Conservation (phyloP, 805 yeast species). For the Debaryomyces prosopidis region DNA sequence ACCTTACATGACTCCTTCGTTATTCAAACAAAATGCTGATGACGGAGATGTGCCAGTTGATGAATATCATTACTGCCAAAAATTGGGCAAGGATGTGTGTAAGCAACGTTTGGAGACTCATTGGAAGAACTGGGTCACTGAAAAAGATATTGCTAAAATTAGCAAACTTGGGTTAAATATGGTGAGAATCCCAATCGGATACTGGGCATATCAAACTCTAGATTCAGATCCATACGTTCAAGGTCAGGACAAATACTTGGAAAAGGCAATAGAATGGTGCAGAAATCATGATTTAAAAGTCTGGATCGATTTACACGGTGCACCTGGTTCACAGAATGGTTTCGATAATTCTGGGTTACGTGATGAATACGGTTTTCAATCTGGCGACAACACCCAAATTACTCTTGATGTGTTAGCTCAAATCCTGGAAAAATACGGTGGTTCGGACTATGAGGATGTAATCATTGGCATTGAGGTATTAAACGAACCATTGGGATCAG, state of each 20-base stretch:
- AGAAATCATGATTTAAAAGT: constrained; percentile 60
- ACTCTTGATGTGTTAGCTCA: constrained; percentile 57
- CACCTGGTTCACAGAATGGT: constrained; percentile 96
- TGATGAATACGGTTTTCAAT: constrained; percentile 59
- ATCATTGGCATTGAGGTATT: constrained; percentile 82
- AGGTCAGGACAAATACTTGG: constrained; percentile 76
- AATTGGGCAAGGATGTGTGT: constrained; percentile 64
- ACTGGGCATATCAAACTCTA: constrained; percentile 79
- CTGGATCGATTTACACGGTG: constrained; percentile 94
- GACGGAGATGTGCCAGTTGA: constrained; percentile 64
- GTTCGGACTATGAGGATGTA: constrained; percentile 60
- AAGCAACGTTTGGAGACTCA: constrained; percentile 55
- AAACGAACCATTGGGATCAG: constrained; percentile 86
- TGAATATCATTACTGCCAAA: constrained; percentile 68
- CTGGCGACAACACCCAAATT: constrained; percentile 49
- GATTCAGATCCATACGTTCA: constrained; percentile 80
- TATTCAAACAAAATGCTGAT: constrained; percentile 55
- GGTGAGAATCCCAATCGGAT: constrained; percentile 90
- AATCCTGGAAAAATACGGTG: constrained; percentile 66
- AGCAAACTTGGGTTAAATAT: constrained; percentile 68
- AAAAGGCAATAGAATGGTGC: constrained; percentile 78
- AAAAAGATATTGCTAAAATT: constrained; percentile 65
- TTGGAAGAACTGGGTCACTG: constrained; percentile 79
- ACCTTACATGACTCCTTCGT: constrained; percentile 81
- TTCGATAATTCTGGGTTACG: constrained; percentile 91